These are phyloP conservation scores for Blastomyces parvus DNA, from an alignment of 2,329 filamentous ascomycete species.

Conservation along the genomic window DNA sequence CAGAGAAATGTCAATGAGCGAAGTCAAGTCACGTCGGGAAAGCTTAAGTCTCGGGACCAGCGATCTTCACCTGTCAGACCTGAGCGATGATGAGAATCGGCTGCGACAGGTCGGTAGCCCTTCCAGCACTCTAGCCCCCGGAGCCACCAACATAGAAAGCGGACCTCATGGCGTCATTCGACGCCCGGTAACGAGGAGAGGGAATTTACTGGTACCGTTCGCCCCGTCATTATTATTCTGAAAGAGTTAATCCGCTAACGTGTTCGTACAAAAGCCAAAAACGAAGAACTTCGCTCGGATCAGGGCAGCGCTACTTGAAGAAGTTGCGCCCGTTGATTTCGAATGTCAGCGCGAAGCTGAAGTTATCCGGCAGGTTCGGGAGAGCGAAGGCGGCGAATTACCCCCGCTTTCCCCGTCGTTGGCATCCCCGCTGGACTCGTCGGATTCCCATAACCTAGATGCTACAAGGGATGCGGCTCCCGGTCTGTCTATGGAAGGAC, in stretches of 20 bases:
- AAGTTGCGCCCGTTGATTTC: slow-evolving; percentile 75
- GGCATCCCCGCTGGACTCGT: slow-evolving; percentile 44
- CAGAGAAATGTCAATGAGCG: slow-evolving; percentile 40
- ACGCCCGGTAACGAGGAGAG: slow-evolving; percentile 71
- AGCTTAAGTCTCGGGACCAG: slow-evolving; percentile 87
- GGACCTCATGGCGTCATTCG: slow-evolving; percentile 67
- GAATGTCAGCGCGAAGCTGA: slow-evolving; percentile 88
- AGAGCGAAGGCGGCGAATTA: slow-evolving; percentile 66
- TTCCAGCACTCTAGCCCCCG: slow-evolving; percentile 16
- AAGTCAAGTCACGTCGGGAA: slow-evolving; percentile 57
- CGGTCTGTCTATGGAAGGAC: slow-evolving; percentile 20
- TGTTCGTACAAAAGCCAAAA: slow-evolving; percentile 59
- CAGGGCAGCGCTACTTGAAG: slow-evolving; percentile 77
- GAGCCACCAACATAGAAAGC: slow-evolving; percentile 35
- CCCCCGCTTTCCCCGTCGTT: slow-evolving; percentile 37
- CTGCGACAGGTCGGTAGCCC: slow-evolving; percentile 28
- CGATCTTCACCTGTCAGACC: slow-evolving; percentile 68
- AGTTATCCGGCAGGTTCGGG: slow-evolving; percentile 88
- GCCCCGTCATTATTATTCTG: neutral
- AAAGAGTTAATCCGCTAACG: neutral
- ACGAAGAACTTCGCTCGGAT: slow-evolving; percentile 93
- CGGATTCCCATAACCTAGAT: slow-evolving; percentile 21
- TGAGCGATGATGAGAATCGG: slow-evolving; percentile 63
- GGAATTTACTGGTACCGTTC: slow-evolving; percentile 71
- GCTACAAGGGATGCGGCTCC: slow-evolving; percentile 13